These are phyloP conservation scores for Xylaria flabelliformis DNA, from an alignment of 495 filamentous ascomycete genomes.

Conservation along the genomic window DNA sequence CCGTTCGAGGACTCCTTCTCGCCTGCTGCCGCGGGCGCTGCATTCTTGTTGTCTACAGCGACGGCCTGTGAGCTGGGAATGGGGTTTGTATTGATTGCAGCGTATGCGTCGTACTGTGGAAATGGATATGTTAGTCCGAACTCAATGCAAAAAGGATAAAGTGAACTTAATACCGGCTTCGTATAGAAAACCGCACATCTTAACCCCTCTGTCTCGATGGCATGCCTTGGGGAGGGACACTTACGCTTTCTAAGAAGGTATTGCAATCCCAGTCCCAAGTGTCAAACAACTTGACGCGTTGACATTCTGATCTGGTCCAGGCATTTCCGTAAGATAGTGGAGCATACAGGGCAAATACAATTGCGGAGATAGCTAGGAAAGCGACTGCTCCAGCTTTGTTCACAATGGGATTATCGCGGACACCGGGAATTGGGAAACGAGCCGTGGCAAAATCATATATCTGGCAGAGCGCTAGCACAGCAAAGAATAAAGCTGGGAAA, in stretches of 20 bases:
- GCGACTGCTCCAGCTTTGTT: constrained; percentile 71
- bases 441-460: constrained; percentile 81
- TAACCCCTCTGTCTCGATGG: constrained; percentile 42
- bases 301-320: constrained; percentile 90
- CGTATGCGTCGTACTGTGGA: constrained; percentile 53
- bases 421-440: constrained; percentile 69
- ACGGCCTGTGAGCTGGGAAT: constrained; percentile 44
- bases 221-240: constrained; percentile 51
- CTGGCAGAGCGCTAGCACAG: constrained; percentile 86
- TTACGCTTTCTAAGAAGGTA: constrained; percentile 86
- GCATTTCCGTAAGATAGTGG: constrained; percentile 91
- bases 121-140: constrained; percentile 31
- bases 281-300: constrained; percentile 81
- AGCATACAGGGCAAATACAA: constrained; percentile 82
- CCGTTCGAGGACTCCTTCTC: constrained; percentile 36
- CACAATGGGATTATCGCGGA: constrained; percentile 73
- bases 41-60: constrained; percentile 35
- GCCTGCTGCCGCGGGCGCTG: constrained; percentile 29
- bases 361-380: constrained; percentile 74
- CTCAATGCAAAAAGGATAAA: background rate
- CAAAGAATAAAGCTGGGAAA: constrained; percentile 94
- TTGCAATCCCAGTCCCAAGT: constrained; percentile 98
- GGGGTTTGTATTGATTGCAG: constrained; percentile 37
- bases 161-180: constrained; percentile 22
- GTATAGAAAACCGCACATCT: constrained; percentile 11